Evolutionary conservation across 2,329 filamentous ascomycete genomes (phyloP), one percentile per base, ranked within the genome.

Genomic region (Kalmusia sp.): DNA sequence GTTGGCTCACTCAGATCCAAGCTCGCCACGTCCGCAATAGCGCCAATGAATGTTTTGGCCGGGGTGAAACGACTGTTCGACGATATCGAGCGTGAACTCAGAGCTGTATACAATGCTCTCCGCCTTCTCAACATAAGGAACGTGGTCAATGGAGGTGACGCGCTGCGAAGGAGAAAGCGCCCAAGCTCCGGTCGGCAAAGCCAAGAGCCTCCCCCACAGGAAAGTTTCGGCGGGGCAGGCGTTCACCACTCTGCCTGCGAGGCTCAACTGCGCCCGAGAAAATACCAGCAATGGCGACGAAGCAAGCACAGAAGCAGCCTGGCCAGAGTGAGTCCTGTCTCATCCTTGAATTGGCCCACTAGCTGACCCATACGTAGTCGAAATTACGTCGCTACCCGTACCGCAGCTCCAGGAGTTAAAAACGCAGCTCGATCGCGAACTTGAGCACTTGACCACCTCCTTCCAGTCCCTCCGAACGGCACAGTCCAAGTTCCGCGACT

Each of bases 351-450:
- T 44, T 7, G 8, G 7, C 1, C 12, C 27, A 15, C 34, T 31
- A 25, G 30, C 28, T n/a, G 38, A 45, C 39, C 6, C 8, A 34
- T 19, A 14, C 41, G 17, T 48, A 75, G 73, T 91, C 63, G 87
- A 90, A 71, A 81, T 99, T 67, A 86, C 88, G 66, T 87, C 84
- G 56, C 88, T 99, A 68, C 90, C 89, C 65, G 82, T 88, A 22
- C 90, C 91, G 62, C 93, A 97, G 78, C 89, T 99, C 63, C 88
- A 87, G 63, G 87, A 92, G 66, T 88, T 99, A 64, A 97, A 99
- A 82, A 92, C 95, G 76, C 93, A 97, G 75, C 88, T 99, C 62
- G 93, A 96, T 75, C 89, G 95, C 69, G 95, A 99, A 78, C 88
- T 99, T 61, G 92, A 96, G 73, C 93, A 98, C 79, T 86, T 99